These are phyloP conservation scores for Geosmithia flava DNA, from an alignment of 2,329 filamentous ascomycete genomes.

Conservation along the genomic window DNA sequence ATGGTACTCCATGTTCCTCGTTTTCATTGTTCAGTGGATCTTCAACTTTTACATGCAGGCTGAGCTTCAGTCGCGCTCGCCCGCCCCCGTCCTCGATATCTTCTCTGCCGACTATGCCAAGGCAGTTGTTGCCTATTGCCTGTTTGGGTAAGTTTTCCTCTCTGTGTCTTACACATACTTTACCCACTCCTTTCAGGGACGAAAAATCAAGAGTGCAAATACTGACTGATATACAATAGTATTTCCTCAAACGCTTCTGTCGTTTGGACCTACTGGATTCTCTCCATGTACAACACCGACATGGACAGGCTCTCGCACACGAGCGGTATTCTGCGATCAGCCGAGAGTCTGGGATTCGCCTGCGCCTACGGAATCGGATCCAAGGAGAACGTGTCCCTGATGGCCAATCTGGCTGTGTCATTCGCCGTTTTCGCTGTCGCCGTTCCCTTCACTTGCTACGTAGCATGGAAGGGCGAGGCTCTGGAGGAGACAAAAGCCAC, in stretches of 20 bases:
- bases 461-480: not conserved
- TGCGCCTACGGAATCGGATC: conserved; percentile 1
- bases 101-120: not conserved
- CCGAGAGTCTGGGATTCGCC: not conserved
- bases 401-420: not conserved
- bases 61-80: not conserved
- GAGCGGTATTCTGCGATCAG: not conserved
- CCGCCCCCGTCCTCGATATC: not conserved
- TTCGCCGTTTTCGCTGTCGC: not conserved
- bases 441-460: not conserved
- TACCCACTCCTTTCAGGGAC: not conserved
- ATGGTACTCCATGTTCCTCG: not conserved
- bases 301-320: not conserved
- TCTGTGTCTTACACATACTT: too few relatives aligned
- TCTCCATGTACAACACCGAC: not conserved
- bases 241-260: not conserved
- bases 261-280: not conserved
- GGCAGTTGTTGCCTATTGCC: not conserved
- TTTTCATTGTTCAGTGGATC: not conserved
- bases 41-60: conserved; percentile 1
- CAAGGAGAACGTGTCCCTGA: not conserved
- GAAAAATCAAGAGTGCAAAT: not conserved
- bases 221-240: not conserved
- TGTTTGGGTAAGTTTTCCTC: not conserved
- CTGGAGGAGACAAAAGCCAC: not conserved